These are phyloP conservation scores for Neopestalotiopsis sp. DNA, from an alignment of 2,329 filamentous ascomycete genomes.

Conservation along the genomic window DNA sequence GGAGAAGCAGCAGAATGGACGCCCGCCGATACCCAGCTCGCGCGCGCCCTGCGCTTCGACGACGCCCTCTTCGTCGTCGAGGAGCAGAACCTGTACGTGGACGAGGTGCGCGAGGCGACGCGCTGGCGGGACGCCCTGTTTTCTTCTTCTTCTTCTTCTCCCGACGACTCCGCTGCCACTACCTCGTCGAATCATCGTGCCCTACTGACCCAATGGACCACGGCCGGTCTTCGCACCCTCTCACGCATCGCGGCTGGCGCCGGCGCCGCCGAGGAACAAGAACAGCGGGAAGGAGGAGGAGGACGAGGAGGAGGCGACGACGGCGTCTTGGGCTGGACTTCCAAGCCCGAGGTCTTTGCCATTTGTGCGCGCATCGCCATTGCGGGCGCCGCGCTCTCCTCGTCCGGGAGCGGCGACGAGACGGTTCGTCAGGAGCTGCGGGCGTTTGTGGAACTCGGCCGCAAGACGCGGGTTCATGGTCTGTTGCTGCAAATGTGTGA, in stretches of 20 bases:
- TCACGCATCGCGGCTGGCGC: slow-evolving; percentile 27
- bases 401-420: not conserved
- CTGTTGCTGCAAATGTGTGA: slow-evolving; percentile 32
- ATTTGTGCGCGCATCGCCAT: slow-evolving; percentile 57
- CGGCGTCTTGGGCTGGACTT: slow-evolving; percentile 75
- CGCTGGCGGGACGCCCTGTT: slow-evolving; percentile 67
- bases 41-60: slow-evolving; percentile 56
- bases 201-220: slow-evolving; percentile 52
- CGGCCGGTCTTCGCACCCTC: slow-evolving; percentile 52
- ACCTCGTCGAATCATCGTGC: not conserved
- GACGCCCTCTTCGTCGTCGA: slow-evolving; percentile 83
- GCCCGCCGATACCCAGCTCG: slow-evolving; percentile 45
- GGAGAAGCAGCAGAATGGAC: slow-evolving; percentile 23
- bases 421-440: slow-evolving; percentile 26
- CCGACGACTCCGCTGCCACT: no score
- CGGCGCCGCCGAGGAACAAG: no score
- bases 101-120: slow-evolving; percentile 75
- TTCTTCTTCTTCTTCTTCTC: not conserved
- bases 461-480: slow-evolving; percentile 28
- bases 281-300: no score
- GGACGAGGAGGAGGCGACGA: slow-evolving; percentile 43
- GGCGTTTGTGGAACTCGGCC: slow-evolving; percentile 28
- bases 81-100: slow-evolving; percentile 93
- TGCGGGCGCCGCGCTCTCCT: slow-evolving; percentile 40
- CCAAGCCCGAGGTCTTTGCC: slow-evolving; percentile 70